Conservation (phyloP, 1,284 basidiomycete genomes). For the Xerocomus nothofagi region DNA sequence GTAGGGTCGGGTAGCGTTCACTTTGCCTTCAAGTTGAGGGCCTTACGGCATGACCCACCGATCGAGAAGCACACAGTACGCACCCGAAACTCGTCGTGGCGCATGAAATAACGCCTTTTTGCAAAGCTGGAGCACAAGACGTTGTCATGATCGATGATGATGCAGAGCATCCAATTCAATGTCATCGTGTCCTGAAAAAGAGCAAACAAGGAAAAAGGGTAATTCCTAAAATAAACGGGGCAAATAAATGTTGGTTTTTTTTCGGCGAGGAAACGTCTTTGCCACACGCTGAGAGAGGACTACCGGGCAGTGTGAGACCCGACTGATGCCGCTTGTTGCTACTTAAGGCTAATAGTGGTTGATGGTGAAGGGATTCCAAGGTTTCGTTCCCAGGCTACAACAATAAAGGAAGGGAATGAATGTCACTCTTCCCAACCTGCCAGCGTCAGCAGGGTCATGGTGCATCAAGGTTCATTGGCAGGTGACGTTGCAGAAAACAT, state of each 20-base stretch:
- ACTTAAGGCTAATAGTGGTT: background rate
- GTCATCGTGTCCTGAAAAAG: background rate
- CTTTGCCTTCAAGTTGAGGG: too few species aligned
- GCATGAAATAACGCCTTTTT: background rate
- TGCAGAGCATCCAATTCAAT: too few species aligned
- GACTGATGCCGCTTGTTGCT: background rate
- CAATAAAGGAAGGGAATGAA: background rate
- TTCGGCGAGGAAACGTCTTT: background rate
- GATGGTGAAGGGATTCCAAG: background rate
- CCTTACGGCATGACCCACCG: background rate
- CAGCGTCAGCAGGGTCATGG: too few species aligned
- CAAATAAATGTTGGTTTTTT: background rate
- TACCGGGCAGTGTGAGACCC: background rate
- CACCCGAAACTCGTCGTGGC: background rate
- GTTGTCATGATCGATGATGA: too few species aligned
- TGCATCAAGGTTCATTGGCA: background rate
- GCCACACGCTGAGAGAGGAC: background rate
- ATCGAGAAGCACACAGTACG: background rate
- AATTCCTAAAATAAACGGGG: background rate
- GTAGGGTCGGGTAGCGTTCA: background rate
- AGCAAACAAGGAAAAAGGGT: constrained; percentile 3
- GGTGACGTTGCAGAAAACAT: background rate
- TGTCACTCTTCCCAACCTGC: background rate
- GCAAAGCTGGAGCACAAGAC: background rate
- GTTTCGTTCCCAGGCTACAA: constrained; percentile 1